Base-by-base conservation (phyloP, 495 filamentous ascomycete genomes). In the Aspergillus egyptiacus region DNA sequence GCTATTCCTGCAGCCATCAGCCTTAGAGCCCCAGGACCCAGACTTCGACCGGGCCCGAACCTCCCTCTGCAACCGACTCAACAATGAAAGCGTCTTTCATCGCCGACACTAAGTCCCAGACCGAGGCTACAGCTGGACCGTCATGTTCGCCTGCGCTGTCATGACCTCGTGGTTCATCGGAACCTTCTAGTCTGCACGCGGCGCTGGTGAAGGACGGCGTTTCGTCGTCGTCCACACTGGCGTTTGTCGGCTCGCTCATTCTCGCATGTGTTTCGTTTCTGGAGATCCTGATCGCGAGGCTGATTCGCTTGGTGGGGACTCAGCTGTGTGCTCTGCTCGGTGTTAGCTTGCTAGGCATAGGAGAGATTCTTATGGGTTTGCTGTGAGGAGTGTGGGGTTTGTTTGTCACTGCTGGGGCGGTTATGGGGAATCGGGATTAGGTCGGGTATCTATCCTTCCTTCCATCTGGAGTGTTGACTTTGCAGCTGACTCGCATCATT, bases 61-160 rank as follows among this genome's bases (percentile, higher is more conserved):
- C 25, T 20, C 25, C 7, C 20, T 23, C 15, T 11, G 1, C 25
- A 43, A 3, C 20, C 10, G 73, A 75, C 42, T 65, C 70, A 6
- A 61, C 74, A 0, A 70, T 80, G 58, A 67, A 73, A 27, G 71
- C 73, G 9, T 77, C 74, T 2, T 66, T 71, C 7, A 43, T 66
- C 1, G 74, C 72, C 7, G 77, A 78, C 52, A 61, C 67, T 0
- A 71, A 41, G 75, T 74, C 24, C 78, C 78, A 2, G 78, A 83
- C 27, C 79, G 79, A 13, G 80, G 78, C 13, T 76, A 80, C 42
- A 79, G 75, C 38, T 83, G 80, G 80, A 66, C 74, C 13, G 66
- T 82, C 3, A 74, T 82, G 41, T 60, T 53, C 25, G 72, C 63
- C 6, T 80, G 78, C 54, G 69, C 71, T 1, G 52, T 75, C 0